Evolutionary conservation across 2,329 filamentous ascomycete species (phyloP), one percentile per base, ranked within the genome.

Genomic region (Exophiala lecanii-corni): DNA sequence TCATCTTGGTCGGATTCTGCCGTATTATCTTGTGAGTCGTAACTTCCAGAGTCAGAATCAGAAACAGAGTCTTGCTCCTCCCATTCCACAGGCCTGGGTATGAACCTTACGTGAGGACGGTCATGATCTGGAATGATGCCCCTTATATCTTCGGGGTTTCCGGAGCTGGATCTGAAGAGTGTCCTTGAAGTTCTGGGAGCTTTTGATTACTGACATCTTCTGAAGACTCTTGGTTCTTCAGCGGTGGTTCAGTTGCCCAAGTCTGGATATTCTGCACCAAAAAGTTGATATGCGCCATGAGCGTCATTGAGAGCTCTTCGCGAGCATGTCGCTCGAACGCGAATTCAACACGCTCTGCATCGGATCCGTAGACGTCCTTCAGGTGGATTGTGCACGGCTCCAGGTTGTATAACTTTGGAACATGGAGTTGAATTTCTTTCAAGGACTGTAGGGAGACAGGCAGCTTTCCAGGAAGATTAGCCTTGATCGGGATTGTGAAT

Each of bases 61-160:
- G 59, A 55, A 9, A 58, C 58, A 15, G 60, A 58, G 13, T 57
- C 55, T 4, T 58, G 60, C 2, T 51, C 61, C 10, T 68, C 58
- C 87, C 87, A 94, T 62, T 94, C 87, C 0, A 84, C 84, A 7
- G 87, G 87, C 5, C 86, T 73, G 9, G 84, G 77, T 40, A 92
- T 86, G 45, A 84, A 67, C 47, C 82, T 76, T 36, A 92, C 67
- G 57, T 91, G 86, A 23, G 73, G 73, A 43, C 74, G 77, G 19
- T 78, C 79, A 25, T 35, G 30, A 34, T 55, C 50, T 12, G 43
- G 9, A 21, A 37, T 12, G 55, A 13, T 39, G n/a, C 23, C n/a
- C n/a, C n/a, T n/a, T n/a, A n/a, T n/a, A n/a, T n/a, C n/a, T n/a
- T n/a, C n/a, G n/a, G n/a, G n/a, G n/a, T n/a, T n/a, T n/a, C n/a